A percentile compares a stretch with the other conserved stretches of the same genome.
phyloP scores from a whole-genome alignment of 495 filamentous ascomycete species.

The Aspergillus carlsbadensis region DNA sequence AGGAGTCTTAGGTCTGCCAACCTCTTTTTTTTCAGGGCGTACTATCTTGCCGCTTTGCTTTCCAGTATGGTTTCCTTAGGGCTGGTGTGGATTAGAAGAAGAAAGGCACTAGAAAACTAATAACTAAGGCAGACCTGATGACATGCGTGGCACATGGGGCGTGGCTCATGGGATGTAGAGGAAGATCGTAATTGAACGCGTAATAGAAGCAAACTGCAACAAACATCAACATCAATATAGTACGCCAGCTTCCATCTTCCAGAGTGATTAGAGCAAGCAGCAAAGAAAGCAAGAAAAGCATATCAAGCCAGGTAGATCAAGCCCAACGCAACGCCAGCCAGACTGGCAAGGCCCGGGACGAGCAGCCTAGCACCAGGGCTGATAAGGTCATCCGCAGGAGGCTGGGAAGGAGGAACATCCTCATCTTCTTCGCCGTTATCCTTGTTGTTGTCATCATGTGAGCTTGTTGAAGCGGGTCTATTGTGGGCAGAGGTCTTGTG shows the following conservation, averaged over 20 bases:
- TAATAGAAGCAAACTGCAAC: too few species aligned
- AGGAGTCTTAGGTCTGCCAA: too few species aligned
- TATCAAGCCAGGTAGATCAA: constrained; percentile 20
- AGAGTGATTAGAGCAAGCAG: background rate
- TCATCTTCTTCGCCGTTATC: background rate
- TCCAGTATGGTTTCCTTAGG: too few species aligned
- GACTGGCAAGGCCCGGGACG: constrained; percentile 26
- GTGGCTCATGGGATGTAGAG: too few species aligned
- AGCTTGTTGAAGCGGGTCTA: constrained; percentile 9
- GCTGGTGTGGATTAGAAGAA: too few species aligned
- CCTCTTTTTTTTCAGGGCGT: too few species aligned
- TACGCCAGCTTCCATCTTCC: background rate
- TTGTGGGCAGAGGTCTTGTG: constrained; percentile 6
- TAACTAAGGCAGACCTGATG: too few species aligned
- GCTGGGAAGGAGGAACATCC: constrained; percentile 14
- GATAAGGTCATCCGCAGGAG: constrained; percentile 22
- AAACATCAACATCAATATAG: too few species aligned
- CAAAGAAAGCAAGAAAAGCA: background rate
- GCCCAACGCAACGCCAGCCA: constrained; percentile 28
- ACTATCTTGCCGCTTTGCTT: too few species aligned
- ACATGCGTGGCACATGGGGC: too few species aligned
- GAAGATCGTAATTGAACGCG: too few species aligned
- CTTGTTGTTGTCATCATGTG: background rate
- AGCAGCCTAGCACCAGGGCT: constrained; percentile 34
- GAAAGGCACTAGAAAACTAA: too few species aligned